Conservation (phyloP, 345 rosid species). For the Syzygium jambos region DNA sequence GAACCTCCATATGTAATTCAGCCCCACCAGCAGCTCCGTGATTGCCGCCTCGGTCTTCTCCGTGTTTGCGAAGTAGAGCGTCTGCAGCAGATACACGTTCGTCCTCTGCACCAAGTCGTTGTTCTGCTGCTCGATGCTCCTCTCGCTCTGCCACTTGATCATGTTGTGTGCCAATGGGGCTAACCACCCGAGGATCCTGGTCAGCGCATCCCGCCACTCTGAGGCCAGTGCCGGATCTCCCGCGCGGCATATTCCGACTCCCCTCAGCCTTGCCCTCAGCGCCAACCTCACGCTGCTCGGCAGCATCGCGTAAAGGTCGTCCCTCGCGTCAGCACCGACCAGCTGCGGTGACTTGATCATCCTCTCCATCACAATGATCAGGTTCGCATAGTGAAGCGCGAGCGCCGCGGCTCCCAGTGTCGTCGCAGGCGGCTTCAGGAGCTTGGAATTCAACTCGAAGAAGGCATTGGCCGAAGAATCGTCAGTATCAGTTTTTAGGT, state of each 20-base stretch:
- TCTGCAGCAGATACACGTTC: conserved; percentile 69
- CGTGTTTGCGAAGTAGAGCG: conserved; percentile 68
- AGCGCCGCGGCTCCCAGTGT: conserved; percentile 78
- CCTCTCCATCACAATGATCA: conserved; percentile 83
- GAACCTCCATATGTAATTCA: conserved; percentile 94
- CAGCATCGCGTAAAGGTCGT: conserved; percentile 80
- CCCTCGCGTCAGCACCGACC: conserved; percentile 86
- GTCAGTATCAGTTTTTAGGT: conserved; percentile 2
- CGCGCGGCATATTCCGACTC: conserved; percentile 59
- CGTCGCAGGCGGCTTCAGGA: conserved; percentile 54
- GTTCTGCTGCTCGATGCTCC: conserved; percentile 87
- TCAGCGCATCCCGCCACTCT: conserved; percentile 80
- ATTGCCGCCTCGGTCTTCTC: conserved; percentile 92
- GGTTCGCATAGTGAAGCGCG: conserved; percentile 75
- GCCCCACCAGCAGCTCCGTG: conserved; percentile 84
- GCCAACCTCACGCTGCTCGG: conserved; percentile 62
- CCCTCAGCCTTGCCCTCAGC: conserved; percentile 57
- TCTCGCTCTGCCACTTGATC: conserved; percentile 96
- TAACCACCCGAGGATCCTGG: conserved; percentile 73
- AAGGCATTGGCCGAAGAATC: conserved; percentile 17
- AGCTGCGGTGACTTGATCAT: conserved; percentile 91
- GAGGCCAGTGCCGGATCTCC: conserved; percentile 66
- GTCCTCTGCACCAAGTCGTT: not conserved
- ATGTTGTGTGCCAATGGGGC: conserved; percentile 89
- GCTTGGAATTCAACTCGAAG: conserved; percentile 53